Base-by-base conservation (phyloP, 768 basidiomycete genomes). In the Wakefieldia striispora region DNA sequence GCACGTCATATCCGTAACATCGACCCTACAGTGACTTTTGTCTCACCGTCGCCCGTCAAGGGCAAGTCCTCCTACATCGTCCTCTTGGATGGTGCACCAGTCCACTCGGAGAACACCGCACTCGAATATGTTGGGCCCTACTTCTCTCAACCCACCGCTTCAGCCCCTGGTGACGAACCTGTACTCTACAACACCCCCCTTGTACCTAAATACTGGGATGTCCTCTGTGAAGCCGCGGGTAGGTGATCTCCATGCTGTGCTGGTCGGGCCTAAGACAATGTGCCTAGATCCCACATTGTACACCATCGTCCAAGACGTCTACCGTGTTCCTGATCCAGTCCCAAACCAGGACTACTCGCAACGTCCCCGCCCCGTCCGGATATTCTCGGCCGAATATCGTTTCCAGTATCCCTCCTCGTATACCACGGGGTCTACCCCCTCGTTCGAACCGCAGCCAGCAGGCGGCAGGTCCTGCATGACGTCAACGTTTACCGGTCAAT, bases 11-110 rank as follows among this genome's bases (percentile, higher is more conserved):
- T 88, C 45, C 69, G 68, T 11, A 67, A 74, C 38, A 86, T 88
- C 55, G 82, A 88, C 58, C 83, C 85, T 0, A 82, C 81, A 2
- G 74, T 88, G 23, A 83, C 86, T 17, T 81, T 88, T 55, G 62
- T 78, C 27, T 79, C 84, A 4, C 74, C 66, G 3, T 66, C 73
- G 2, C 58, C 70, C 4, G 70, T 84, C 29, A 60, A 68, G 10
- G 83, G 83, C 24, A 73, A 74, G 26, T 83, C 82, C 1, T 71
- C 71, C 27, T 86, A 80, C 67, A 74, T 73, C 0, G 80, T 88
- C 7, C 75, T 77, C 55, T 59, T 71, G 9, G 75, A 75, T 48
- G 79, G 75, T 12, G 68, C 67, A 19, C 57, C 75, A 43, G 70
- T 84, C 41, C 80, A 79, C 63, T 72, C 75, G 1, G 86, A 87